phyloP scores from a whole-genome alignment of 495 filamentous ascomycete species.

The Penicillium taxi region DNA sequence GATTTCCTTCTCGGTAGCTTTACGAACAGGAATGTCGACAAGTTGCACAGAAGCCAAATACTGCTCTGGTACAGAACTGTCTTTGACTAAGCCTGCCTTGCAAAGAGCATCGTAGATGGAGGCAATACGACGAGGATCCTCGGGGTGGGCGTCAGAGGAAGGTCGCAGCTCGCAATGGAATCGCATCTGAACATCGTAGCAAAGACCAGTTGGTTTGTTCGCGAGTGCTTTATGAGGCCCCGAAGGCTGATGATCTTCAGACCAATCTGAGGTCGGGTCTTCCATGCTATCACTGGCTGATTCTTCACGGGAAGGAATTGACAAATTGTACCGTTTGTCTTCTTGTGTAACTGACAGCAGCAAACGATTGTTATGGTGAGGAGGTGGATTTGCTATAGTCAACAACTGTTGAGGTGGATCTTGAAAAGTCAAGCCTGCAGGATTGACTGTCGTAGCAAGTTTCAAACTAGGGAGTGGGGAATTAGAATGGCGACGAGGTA shows the following conservation, averaged over 20 bases:
- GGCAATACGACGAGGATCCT: slow-evolving; percentile 84
- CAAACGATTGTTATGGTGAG: too few species aligned
- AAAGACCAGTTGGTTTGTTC: slow-evolving; percentile 61
- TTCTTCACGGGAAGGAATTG: too few species aligned
- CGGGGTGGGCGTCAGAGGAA: slow-evolving; percentile 71
- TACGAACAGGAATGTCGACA: slow-evolving; percentile 64
- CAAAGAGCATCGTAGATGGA: slow-evolving; percentile 82
- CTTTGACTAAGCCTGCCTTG: slow-evolving; percentile 65
- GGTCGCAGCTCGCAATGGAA: slow-evolving; percentile 75
- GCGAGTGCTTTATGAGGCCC: slow-evolving; percentile 29
- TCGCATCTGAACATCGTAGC: slow-evolving; percentile 91
- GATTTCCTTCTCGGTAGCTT: slow-evolving; percentile 70
- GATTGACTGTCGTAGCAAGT: too few species aligned
- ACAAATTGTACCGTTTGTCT: too few species aligned
- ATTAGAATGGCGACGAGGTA: too few species aligned
- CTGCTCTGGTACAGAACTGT: slow-evolving; percentile 42
- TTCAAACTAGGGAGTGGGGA: too few species aligned
- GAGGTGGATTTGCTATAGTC: too few species aligned
- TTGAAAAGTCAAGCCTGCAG: too few species aligned
- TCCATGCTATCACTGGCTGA: slow-evolving; percentile 32
- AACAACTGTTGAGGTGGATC: too few species aligned
- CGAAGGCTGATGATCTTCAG: slow-evolving; percentile 23
- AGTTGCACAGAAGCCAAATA: slow-evolving; percentile 53
- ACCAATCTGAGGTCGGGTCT: slow-evolving; percentile 38
- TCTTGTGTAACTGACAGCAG: too few species aligned